Evolutionary conservation across 116 monocot genomes (phyloP).

Genomic region (Dioscorea cayenensis): DNA sequence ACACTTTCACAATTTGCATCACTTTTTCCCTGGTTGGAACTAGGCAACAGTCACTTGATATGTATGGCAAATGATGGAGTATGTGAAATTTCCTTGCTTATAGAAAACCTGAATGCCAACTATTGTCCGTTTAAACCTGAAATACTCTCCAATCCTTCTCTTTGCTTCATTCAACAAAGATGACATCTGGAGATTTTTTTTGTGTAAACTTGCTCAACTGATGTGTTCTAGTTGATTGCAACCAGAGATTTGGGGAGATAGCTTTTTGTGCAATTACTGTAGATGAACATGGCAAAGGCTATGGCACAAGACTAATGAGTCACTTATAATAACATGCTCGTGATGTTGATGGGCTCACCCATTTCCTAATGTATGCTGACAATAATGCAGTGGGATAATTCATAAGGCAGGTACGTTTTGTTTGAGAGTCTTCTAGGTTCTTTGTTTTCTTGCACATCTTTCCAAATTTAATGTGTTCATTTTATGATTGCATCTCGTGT

Average conservation of each 20-base stretch:
- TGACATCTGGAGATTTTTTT: not conserved
- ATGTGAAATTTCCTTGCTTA: too few relatives aligned
- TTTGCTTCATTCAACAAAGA: too few relatives aligned
- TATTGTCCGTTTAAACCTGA: too few relatives aligned
- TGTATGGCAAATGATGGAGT: too few relatives aligned
- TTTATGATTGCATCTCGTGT: too few relatives aligned
- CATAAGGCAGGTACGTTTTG: conserved; percentile 64
- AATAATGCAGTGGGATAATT: conserved; percentile 99
- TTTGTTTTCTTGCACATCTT: not conserved
- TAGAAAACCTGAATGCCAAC: too few relatives aligned
- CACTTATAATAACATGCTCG: conserved; percentile 97
- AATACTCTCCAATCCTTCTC: too few relatives aligned
- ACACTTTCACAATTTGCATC: too few relatives aligned
- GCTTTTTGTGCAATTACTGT: conserved; percentile 99
- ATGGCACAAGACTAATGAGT: conserved; percentile 98
- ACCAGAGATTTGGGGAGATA: conserved; percentile 97
- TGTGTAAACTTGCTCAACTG: not conserved
- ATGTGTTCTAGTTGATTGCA: conserved; percentile 16
- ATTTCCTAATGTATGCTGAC: conserved; percentile 98
- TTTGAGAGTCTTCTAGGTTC: not conserved
- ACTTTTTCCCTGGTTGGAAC: too few relatives aligned
- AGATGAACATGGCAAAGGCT: conserved; percentile 98
- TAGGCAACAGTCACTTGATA: too few relatives aligned
- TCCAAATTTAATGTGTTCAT: not conserved
- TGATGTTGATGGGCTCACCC: conserved; percentile 93